Conservation (phyloP, 768 basidiomycete genomes). For the Rhodotorula toruloides region DNA sequence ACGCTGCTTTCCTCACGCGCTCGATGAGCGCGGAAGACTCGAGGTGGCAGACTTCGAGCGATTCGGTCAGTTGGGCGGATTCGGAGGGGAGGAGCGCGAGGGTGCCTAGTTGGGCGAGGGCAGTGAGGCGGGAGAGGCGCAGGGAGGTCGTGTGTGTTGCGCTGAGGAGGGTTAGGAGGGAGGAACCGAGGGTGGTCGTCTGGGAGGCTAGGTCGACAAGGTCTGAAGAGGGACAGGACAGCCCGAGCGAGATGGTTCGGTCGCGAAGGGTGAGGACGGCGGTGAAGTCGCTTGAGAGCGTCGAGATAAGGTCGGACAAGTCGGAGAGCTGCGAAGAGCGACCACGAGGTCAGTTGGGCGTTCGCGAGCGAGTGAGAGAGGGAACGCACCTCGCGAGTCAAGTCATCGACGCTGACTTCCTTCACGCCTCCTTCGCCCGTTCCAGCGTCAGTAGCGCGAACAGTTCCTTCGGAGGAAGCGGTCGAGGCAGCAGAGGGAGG, state of each 20-base stretch:
- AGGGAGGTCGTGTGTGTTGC: not conserved
- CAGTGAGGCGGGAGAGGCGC: not conserved
- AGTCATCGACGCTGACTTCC: slow-evolving; percentile 16
- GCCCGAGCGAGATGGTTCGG: not conserved
- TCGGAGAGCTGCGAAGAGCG: not conserved
- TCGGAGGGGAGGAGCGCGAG: slow-evolving; percentile 11
- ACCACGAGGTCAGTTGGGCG: not conserved
- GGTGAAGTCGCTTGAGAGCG: not conserved
- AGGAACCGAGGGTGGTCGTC: slow-evolving; percentile 3
- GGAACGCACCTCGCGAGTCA: slow-evolving; percentile 17
- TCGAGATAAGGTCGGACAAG: slow-evolving; percentile 4
- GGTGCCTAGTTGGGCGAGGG: not conserved
- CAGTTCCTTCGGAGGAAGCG: not conserved
- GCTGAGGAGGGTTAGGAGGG: slow-evolving; percentile 6
- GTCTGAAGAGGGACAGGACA: not conserved
- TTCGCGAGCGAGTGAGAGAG: not conserved
- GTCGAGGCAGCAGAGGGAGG: not conserved
- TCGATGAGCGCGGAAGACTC: not conserved
- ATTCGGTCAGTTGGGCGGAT: not conserved
- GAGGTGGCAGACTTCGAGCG: not conserved
- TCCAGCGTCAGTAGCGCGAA: not conserved
- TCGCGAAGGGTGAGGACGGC: slow-evolving; percentile 1
- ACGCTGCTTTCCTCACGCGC: slow-evolving; percentile 1
- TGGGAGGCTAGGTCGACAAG: not conserved
- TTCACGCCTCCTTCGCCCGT: not conserved